These are phyloP conservation scores for Pleurotus salmoneostramineus DNA, from an alignment of 768 basidiomycete species.

Conservation along the genomic window DNA sequence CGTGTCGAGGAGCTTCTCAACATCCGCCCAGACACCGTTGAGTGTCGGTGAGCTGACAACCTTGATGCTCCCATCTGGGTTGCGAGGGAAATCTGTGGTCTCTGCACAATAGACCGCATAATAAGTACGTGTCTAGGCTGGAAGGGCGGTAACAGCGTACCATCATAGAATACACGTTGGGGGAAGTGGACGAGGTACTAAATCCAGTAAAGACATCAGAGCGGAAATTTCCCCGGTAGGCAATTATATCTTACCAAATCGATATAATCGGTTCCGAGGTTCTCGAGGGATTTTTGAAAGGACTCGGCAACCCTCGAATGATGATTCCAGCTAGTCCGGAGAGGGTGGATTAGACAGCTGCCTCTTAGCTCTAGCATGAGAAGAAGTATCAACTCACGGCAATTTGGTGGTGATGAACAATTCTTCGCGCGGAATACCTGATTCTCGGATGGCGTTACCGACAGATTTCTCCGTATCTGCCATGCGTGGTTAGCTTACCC, in stretches of 20 bases:
- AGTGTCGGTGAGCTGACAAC: conserved; percentile 26
- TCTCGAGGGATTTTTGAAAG: conserved; percentile 35
- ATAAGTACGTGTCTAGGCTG: neutral
- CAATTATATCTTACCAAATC: conserved; percentile 31
- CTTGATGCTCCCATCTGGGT: conserved; percentile 31
- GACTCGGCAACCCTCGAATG: conserved; percentile 31
- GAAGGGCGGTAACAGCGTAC: conserved; percentile 14
- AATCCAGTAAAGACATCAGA: neutral
- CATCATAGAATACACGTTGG: conserved; percentile 27
- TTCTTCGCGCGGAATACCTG: conserved; percentile 45
- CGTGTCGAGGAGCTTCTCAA: conserved; percentile 44
- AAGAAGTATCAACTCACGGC: conserved; percentile 19
- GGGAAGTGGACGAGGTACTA: conserved; percentile 54
- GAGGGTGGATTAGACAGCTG: neutral
- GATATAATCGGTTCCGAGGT: conserved; percentile 40
- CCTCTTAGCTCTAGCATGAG: neutral
- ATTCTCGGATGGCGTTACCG: conserved; percentile 39
- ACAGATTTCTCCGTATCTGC: conserved; percentile 36
- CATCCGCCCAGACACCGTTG: conserved; percentile 43
- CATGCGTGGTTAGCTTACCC: neutral
- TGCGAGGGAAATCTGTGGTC: conserved; percentile 14
- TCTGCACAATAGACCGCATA: conserved; percentile 8
- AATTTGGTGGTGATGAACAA: conserved; percentile 52
- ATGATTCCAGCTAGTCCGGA: conserved; percentile 30
- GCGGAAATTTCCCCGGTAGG: neutral